Evolutionary conservation across 179 eudicot genomes (phyloP), one percentile per base, ranked within the genome.

Genomic region (Corrigiola litoralis): DNA sequence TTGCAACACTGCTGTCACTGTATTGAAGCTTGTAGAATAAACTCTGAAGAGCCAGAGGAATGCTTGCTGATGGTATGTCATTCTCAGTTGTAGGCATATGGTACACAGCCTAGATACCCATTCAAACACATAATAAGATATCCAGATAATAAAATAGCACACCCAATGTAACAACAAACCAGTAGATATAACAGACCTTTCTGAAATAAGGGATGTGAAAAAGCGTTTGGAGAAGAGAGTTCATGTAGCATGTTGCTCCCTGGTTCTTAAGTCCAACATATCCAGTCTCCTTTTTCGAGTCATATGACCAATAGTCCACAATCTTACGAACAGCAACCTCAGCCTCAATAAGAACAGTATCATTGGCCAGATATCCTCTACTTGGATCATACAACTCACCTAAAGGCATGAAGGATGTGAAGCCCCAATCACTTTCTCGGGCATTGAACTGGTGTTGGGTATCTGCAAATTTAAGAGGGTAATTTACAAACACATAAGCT

Each of bases 161-260:
- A 58, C 44, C 72, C n/a, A 50, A 53, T 18, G 31, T 25, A 60
- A 21, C 25, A 52, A 18, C 44, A 31, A 29, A 28, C 24, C 41
- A 34, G 53, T 25, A 31, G 21, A 32, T 21, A 63, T 31, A 55
- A 54, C 76, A 52, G 32, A 90, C 97, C 92, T 88, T 90, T 79
- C 95, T 80, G 67, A 90, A 90, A 54, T 88, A 90, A 32, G 95
- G 97, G 69, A 90, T 84, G 75, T 90, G 97, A 69, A 84, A 90
- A 57, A 88, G 75, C 28, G 95, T 90, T 72, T 90, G 96, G 53
- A 89, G 91, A 41, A 89, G 87, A 75, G 94, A 87, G 66, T 89
- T 89, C 94, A 89, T 87, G 72, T 90, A 90, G 74, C 97, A 88
- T 32, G 97, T 90, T 14, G 97, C 97, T 72, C 97, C 97, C 76